Conservation (phyloP, 148 eudicot species). For the Chenopodium berlandieri region DNA sequence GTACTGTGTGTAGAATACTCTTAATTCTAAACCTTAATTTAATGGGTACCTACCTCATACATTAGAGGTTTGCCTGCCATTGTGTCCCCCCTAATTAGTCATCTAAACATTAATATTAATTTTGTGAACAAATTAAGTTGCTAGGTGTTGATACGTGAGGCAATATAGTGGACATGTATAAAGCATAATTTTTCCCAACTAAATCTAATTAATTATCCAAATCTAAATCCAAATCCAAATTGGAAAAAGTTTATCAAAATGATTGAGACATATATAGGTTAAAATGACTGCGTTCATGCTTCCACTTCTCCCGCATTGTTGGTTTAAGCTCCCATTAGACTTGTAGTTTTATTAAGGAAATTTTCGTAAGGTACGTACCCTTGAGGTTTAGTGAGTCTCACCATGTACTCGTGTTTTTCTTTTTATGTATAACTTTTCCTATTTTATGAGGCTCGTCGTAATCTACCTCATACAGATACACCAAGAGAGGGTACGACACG, state of each 20-base stretch:
- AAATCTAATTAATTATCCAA: not conserved
- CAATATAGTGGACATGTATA: not conserved
- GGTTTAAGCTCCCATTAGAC: not conserved
- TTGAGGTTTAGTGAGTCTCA: no score
- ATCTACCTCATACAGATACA: no score
- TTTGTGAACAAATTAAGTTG: not conserved
- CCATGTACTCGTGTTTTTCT: no score
- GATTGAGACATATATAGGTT: not conserved
- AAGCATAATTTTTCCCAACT: not conserved
- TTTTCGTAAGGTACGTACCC: no score
- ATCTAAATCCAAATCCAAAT: not conserved
- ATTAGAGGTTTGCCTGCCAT: constrained; percentile 23
- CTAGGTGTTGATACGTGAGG: not conserved
- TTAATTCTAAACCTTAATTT: not conserved
- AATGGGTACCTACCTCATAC: constrained; percentile 23
- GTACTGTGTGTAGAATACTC: not conserved
- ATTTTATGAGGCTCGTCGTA: no score
- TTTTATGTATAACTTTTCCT: no score
- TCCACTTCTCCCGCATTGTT: not conserved
- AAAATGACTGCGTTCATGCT: not conserved
- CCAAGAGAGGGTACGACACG: no score
- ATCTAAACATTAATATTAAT: not conserved
- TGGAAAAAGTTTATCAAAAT: not conserved
- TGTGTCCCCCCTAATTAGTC: constrained; percentile 13
- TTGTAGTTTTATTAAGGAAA: no score